Evolutionary conservation across 2,329 filamentous ascomycete species (phyloP).

Genomic region (Trichoderma koningii): DNA sequence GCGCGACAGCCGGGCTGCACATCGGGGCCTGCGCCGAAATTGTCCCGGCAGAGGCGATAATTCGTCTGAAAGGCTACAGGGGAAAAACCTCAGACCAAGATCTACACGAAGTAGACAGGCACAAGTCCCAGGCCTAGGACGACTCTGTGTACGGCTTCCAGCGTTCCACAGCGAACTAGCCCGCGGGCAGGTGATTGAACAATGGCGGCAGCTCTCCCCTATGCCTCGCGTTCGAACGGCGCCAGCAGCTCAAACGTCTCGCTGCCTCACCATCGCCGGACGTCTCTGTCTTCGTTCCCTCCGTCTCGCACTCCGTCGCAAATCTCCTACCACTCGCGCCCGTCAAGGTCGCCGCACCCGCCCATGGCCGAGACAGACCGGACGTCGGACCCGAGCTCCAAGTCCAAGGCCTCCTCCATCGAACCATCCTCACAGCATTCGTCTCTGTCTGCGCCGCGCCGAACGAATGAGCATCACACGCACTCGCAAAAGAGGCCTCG

Average conservation of each 20-base stretch:
- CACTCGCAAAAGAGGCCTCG: slow-evolving; percentile 60
- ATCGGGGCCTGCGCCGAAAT: background rate
- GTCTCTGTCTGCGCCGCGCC: slow-evolving; percentile 55
- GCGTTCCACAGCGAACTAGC: background rate
- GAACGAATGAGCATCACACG: slow-evolving; percentile 53
- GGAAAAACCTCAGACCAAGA: background rate
- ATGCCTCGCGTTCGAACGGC: slow-evolving; percentile 44
- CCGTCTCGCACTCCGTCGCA: slow-evolving; percentile 60
- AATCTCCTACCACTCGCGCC: slow-evolving; percentile 57
- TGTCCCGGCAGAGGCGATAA: background rate
- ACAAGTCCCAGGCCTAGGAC: background rate
- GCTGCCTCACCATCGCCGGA: slow-evolving; percentile 42
- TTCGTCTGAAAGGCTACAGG: background rate
- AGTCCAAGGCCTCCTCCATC: slow-evolving; percentile 61
- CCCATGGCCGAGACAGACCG: slow-evolving; percentile 55
- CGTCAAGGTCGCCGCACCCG: slow-evolving; percentile 58
- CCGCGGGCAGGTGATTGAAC: slow-evolving; percentile 16
- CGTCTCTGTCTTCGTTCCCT: slow-evolving; percentile 67
- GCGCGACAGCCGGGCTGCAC: slow-evolving; percentile 9
- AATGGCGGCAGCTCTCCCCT: slow-evolving; percentile 49
- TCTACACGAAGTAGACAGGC: background rate
- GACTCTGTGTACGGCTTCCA: background rate
- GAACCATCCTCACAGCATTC: slow-evolving; percentile 64
- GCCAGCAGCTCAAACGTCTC: slow-evolving; percentile 43
- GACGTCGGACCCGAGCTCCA: slow-evolving; percentile 60